Evolutionary conservation across 1,284 basidiomycete genomes (phyloP).

Genomic region (Leccinum glutinopallens): DNA sequence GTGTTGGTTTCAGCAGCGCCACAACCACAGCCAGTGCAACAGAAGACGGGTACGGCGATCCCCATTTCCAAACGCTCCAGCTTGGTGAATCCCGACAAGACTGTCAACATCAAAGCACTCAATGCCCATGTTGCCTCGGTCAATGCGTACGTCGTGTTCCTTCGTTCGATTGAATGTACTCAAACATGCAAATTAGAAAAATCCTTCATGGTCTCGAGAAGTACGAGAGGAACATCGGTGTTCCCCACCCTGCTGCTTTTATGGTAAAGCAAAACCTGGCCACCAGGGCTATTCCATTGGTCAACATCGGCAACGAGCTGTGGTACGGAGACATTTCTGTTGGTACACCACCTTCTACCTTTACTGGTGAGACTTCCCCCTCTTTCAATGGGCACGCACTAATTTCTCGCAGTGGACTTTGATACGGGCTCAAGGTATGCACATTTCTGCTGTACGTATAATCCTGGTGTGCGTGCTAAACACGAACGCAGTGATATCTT

Average conservation of each 20-base stretch:
- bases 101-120: conserved; percentile 16
- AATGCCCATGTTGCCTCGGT: conserved; percentile 16
- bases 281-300: conserved; percentile 20
- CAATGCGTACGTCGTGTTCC: conserved; percentile 17
- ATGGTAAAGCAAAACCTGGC: conserved; percentile 5
- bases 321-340: conserved; percentile 27
- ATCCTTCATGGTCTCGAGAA: conserved; percentile 15
- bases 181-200: conserved; percentile 20
- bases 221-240: conserved; percentile 23
- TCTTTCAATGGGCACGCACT: background rate
- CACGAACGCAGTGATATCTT: conserved; percentile 14
- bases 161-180: background rate
- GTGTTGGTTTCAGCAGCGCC: background rate
- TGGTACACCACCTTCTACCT: conserved; percentile 22
- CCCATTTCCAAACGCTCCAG: conserved; percentile 22
- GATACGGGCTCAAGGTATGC: conserved; percentile 26
- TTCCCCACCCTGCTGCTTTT: conserved; percentile 10
- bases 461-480: background rate
- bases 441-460: background rate
- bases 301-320: conserved; percentile 8
- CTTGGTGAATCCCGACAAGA: conserved; percentile 16
- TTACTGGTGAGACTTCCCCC: conserved; percentile 16
- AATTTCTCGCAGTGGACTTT: conserved; percentile 19
- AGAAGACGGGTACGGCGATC: conserved; percentile 4
- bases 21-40: background rate